Percentiles rank a stretch among this genome's conserved stretches.
Conservation (phyloP, 371 early-diverging fungal genomes). For the Enterocytospora artemiae region DNA sequence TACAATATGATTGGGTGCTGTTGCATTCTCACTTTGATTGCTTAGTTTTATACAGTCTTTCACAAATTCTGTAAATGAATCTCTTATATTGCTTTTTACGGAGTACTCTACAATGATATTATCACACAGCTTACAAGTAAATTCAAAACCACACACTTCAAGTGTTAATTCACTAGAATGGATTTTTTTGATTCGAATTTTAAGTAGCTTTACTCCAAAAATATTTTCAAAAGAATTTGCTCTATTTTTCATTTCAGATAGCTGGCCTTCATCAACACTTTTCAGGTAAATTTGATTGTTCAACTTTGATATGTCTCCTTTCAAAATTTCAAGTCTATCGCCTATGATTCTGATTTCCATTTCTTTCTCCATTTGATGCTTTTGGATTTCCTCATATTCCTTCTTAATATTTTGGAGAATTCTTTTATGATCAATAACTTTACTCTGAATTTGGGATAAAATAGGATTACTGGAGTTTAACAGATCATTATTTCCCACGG, state of each 20-base stretch:
- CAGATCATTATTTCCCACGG: too few species aligned
- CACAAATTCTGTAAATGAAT: too few species aligned
- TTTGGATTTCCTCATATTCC: not conserved
- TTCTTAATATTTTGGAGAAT: not conserved
- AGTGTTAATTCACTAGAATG: too few species aligned
- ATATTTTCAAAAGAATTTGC: not conserved
- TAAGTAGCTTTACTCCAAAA: conserved; percentile 5
- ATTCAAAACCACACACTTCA: not conserved
- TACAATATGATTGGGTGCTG: too few species aligned
- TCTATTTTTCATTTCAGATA: not conserved
- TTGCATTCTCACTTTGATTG: too few species aligned
- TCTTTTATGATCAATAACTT: conserved; percentile 7
- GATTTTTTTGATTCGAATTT: not conserved
- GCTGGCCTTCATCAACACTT: conserved; percentile 14
- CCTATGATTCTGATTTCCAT: not conserved
- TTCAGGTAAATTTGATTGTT: conserved; percentile 3
- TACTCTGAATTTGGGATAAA: too few species aligned
- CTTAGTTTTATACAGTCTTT: too few species aligned
- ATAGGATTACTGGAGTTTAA: too few species aligned
- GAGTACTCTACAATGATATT: not conserved
- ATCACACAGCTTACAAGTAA: not conserved
- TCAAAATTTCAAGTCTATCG: not conserved
- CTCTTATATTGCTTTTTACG: not conserved
- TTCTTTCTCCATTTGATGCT: conserved; percentile 2
- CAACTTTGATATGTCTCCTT: not conserved